These are phyloP conservation scores for Biscogniauxia marginata DNA, from an alignment of 2,329 filamentous ascomycete genomes.

Conservation along the genomic window DNA sequence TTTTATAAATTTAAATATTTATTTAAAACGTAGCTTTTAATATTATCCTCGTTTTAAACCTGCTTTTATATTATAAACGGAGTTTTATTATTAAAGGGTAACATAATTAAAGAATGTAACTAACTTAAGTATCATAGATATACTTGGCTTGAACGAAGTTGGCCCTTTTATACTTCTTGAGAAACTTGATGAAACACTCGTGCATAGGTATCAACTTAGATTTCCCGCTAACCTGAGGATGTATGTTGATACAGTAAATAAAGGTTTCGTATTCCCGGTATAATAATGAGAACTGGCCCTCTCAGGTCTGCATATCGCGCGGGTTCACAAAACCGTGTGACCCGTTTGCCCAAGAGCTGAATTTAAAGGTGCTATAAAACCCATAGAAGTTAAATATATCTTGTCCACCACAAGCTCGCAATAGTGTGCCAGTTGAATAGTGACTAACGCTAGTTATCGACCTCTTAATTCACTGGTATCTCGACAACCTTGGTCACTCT, in stretches of 20 bases:
- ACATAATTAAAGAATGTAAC: too few relatives aligned
- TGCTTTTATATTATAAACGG: too few relatives aligned
- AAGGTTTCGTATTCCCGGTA: slow-evolving; percentile 6
- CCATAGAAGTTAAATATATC: background rate
- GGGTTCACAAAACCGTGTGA: slow-evolving; percentile 5
- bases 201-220: slow-evolving; percentile 4
- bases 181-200: slow-evolving; percentile 4
- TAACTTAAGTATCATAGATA: background rate
- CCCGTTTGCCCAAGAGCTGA: background rate
- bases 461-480: slow-evolving; percentile 3
- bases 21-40: too few relatives aligned
- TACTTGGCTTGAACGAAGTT: slow-evolving; percentile 2
- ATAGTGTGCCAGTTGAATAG: too few relatives aligned
- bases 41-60: too few relatives aligned
- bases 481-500: slow-evolving; percentile 1
- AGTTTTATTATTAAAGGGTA: too few relatives aligned
- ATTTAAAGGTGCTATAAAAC: background rate
- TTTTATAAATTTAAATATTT: too few relatives aligned
- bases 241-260: slow-evolving; percentile 5
- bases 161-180: slow-evolving; percentile 4
- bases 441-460: slow-evolving; percentile 4
- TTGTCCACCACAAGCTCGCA: background rate
- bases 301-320: background rate
- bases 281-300: slow-evolving; percentile 2
- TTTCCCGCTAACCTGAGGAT: slow-evolving; percentile 5